Conservation (phyloP, 2,329 filamentous ascomycete species). For the Ophiostoma ips region DNA sequence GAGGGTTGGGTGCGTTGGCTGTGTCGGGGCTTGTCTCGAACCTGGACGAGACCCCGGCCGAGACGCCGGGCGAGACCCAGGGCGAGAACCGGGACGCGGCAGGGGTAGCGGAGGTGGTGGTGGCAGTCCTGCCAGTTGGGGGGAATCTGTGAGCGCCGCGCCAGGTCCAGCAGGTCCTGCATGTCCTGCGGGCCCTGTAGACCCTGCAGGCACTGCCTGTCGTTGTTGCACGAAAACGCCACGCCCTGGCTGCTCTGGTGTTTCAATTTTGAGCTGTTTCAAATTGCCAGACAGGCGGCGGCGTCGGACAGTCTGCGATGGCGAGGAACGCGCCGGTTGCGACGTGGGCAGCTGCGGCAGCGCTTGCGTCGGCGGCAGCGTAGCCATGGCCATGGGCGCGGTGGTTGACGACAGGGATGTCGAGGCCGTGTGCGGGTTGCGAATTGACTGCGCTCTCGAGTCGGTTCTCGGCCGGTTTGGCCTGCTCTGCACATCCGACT, state of each 20-base stretch:
- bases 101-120: neutral
- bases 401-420: constrained; percentile 42
- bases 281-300: constrained; percentile 59
- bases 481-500: neutral
- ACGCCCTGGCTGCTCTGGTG: constrained; percentile 19
- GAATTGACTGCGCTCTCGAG: constrained; percentile 32
- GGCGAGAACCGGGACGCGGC: constrained; percentile 15
- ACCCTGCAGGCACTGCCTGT: constrained; percentile 22
- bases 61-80: constrained; percentile 8
- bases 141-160: neutral
- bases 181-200: too few species aligned
- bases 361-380: constrained; percentile 36
- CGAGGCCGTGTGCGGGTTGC: constrained; percentile 51
- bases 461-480: neutral
- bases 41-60: constrained; percentile 16
- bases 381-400: constrained; percentile 18
- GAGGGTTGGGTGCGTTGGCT: constrained; percentile 20
- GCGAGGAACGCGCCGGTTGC: constrained; percentile 31
- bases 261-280: constrained; percentile 84
- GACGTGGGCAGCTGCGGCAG: constrained; percentile 27
- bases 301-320: constrained; percentile 47
- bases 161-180: neutral
- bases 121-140: neutral
- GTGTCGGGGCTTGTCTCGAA: constrained; percentile 22
- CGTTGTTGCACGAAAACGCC: constrained; percentile 28